Conservation (phyloP, 1,139 yeast species). For the Debaryomyces fabryi region DNA sequence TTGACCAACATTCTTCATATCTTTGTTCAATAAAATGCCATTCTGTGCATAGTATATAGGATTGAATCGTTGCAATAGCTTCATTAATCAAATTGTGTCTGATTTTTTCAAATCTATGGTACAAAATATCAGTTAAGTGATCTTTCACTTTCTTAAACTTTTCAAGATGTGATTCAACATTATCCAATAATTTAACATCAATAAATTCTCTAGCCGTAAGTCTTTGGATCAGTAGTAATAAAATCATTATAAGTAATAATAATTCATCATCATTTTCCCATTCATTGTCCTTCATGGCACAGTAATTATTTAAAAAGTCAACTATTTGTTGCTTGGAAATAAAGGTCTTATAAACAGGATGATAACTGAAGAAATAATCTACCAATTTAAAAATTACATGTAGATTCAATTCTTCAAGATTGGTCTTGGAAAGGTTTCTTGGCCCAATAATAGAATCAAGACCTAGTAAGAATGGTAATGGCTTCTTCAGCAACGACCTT, state of each 20-base stretch:
- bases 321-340: conserved; percentile 30
- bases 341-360: conserved; percentile 36
- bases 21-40: conserved; percentile 51
- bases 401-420: conserved; percentile 25
- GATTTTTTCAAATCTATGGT: conserved; percentile 42
- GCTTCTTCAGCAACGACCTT: conserved; percentile 27
- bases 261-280: conserved; percentile 58
- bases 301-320: conserved; percentile 33
- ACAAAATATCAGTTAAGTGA: conserved; percentile 33
- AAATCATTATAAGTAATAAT: conserved; percentile 46
- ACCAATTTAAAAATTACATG: conserved; percentile 31
- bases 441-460: conserved; percentile 27
- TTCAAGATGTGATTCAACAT: conserved; percentile 20
- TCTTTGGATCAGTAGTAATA: conserved; percentile 43
- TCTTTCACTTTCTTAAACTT: conserved; percentile 29
- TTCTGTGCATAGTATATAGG: conserved; percentile 54
- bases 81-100: conserved; percentile 51
- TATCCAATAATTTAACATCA: conserved; percentile 25
- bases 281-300: conserved; percentile 32
- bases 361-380: conserved; percentile 34
- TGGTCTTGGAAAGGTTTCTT: conserved; percentile 24
- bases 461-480: conserved; percentile 30
- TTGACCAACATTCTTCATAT: conserved; percentile 53
- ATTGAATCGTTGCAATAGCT: conserved; percentile 48
- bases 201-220: conserved; percentile 39